phyloP scores from a whole-genome alignment of 108 stramenopile genomes.

The Nannochloropsis salina region DNA sequence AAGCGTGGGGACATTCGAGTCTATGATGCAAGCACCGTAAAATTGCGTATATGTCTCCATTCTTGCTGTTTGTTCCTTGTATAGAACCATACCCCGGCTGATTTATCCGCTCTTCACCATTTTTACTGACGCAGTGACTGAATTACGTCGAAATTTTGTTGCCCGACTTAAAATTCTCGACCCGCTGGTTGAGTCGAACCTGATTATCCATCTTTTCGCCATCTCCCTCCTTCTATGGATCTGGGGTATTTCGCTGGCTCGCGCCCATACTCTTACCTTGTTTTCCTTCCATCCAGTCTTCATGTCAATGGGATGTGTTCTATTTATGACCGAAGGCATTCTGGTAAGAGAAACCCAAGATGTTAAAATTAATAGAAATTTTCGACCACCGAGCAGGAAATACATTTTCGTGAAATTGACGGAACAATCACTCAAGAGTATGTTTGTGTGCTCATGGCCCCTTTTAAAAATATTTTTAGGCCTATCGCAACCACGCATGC shows the following conservation, averaged over 20 bases:
- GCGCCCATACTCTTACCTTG: neutral
- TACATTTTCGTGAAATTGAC: neutral
- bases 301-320: conserved; percentile 3
- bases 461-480: neutral
- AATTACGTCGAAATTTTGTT: neutral
- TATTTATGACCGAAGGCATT: neutral
- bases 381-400: neutral
- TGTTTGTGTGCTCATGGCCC: no score
- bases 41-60: no score
- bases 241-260: neutral
- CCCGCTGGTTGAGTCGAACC: neutral
- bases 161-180: conserved; percentile 8
- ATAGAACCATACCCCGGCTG: no score
- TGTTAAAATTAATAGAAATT: no score
- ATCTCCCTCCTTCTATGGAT: neutral
- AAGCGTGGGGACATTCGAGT: no score
- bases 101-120: no score
- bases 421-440: no score
- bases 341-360: neutral
- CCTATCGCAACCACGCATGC: conserved; percentile 8
- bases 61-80: no score
- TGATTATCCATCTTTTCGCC: neutral
- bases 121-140: neutral
- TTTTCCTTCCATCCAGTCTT: neutral
- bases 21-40: no score